Base-by-base conservation (phyloP, 2,329 filamentous ascomycete species). In the Calycina marina region DNA sequence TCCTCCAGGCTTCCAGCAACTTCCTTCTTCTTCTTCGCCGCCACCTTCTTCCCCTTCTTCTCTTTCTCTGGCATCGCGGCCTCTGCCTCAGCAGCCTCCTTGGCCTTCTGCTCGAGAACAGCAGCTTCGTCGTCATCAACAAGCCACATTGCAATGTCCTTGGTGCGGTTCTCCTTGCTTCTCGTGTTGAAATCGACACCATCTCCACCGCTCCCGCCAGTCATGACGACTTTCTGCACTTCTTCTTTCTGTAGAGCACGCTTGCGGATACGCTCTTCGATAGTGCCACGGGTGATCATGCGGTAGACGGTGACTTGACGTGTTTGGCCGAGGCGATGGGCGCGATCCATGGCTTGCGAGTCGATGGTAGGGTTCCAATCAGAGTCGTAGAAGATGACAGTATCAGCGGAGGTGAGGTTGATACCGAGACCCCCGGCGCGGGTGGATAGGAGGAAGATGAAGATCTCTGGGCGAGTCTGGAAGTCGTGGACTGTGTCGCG, bases 311-410 rank as follows among this genome's bases (percentile, higher is more conserved):
- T 94, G 36, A 98, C 90, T 58, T 98, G 90, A 45, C 73, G 74
- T 2, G 88, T 96, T 57, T 98, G 88, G 30, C 90, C 90, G 20
- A 98, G 72, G 70, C 90, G 83, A 72, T 98, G 90, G 9, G 90
- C 90, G 56, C 90, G 81, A 57, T 98, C 90, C 90, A 96, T 96
- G 57, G 90, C 90, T 56, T 98, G 90, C 32, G 83, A 93, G 56
- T 98, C 90, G 50, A 96, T 96, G 3, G 90, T 96, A 0, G 90
- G 90, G 55, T 98, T 98, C 90, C 90, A 98, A 56, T 98, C 90
- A 8, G 84, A 93, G 55, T 98, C 90, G 67, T 98, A 98, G 63
- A 98, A 98, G 58, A 98, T 96, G 59, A 98, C 90, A 0, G 90
- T 98, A 55, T 98, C 90, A 13, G 90, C 90, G 32, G 82, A 79